Base-by-base conservation (phyloP, 768 basidiomycete species). In the Termitomyces sp. region DNA sequence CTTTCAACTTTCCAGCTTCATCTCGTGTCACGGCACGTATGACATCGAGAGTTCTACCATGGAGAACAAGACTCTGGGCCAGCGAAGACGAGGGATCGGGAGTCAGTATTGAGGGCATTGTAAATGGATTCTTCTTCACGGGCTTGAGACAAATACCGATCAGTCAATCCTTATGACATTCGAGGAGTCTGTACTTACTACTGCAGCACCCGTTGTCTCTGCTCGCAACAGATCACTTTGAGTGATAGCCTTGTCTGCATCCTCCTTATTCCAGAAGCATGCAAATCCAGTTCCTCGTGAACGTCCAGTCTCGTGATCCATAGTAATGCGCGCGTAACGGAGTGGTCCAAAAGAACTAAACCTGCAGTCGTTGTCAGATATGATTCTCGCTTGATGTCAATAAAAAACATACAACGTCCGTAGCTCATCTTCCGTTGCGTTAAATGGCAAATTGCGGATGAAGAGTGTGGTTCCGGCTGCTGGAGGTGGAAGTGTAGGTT, bases 241-340 rank as follows among this genome's bases (percentile, higher is more conserved):
- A 54, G 85, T 78, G 24, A 98, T 79, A 9, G 85, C 93, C 59
- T 85, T 85, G 66, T 95, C 87, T 16, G 95, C 95, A 61, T 95
- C 90, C 61, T 86, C 90, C 59, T 81, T 85, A 57, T 95, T 92
- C 94, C 96, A 98, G 73, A 96, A 98, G 69, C 94, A 98, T 2
- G 88, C 94, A 68, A 99, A 99, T 3, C 94, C 97, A 6, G 94
- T 96, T 26, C 97, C 97, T 47, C 94, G 81, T 24, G 96, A 94
- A 47, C 94, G 87, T 18, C 88, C 92, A 1, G 88, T 93, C 1
- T 78, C 83, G 7, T 75, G 78, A 63, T 98, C 97, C 71, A 94
- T 76, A 0, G 95, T 90, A 52, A 98, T 90, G 22, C 92, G 85
- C 4, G 91, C 94, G 69, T 98, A 99, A 24, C 94, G 89, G 18